Base-by-base conservation (phyloP, 139 green algal species). In the Micractinium conductrix region DNA sequence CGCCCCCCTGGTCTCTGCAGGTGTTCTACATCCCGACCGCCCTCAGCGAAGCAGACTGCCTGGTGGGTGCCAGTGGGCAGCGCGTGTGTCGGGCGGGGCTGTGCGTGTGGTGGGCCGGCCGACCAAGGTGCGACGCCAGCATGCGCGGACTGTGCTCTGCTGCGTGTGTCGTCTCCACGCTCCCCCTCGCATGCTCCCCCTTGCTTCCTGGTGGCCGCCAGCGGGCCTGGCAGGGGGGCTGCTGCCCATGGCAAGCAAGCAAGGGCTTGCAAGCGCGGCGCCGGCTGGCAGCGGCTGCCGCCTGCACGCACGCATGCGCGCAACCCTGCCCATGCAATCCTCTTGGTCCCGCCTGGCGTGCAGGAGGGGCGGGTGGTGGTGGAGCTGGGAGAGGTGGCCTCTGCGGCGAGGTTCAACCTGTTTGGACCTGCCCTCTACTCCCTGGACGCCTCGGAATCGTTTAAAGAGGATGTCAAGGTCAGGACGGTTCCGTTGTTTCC, bases 11-110 rank as follows among this genome's bases (percentile, higher is more conserved):
- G 58, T 67, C 14, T 14, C 33, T 28, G 35, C 65, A 72, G 65
- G 79, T 88, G 14, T 88, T 88, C 30, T 84, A 88, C 83, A 43
- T 88, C 30, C 79, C 85, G 22, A 69, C 74, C 50, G 35, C 26
- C 35, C 74, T 81, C 35, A 48, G 45, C 30, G 48, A 68, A 12
- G 50, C 55, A 35, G 74, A 81, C 74, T 81, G 74, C 74, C 74
- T 70, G 74, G 74, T 81, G 50, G 0, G 74, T 4, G 53, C 53
- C 53, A 58, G 12, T 62, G 8, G 53, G 19, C 53, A 30, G 53
- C 53, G 7, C 10, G n/a, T n/a, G n/a, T n/a, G n/a, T 62, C 19
- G 2, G 10, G 10, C 8, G 53, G 26, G 53, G 53, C 19, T 62
- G 53, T 22, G 8, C 19, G 53, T 9, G 53, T 62, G 10, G 2